phyloP scores from a whole-genome alignment of 2,329 filamentous ascomycete species.

The Xylariaceae sp. region DNA sequence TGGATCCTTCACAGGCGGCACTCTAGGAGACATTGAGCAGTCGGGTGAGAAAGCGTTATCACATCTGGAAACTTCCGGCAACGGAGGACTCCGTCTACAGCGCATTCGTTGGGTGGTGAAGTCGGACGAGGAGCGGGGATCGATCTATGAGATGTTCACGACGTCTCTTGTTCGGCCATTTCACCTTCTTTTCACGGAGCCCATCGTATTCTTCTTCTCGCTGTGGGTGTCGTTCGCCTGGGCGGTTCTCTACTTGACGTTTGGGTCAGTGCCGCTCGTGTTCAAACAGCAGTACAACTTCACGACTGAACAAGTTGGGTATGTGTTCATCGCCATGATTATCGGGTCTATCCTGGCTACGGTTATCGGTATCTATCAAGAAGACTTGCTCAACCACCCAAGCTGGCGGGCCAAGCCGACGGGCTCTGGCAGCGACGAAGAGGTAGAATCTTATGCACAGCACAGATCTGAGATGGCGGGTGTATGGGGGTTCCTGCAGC shows the following conservation, averaged over 20 bases:
- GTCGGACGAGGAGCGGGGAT: conserved; percentile 71
- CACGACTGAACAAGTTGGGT: conserved; percentile 61
- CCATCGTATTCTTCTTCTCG: conserved; percentile 80
- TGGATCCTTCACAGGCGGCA: conserved; percentile 6
- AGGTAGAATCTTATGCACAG: conserved; percentile 11
- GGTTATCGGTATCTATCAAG: conserved; percentile 66
- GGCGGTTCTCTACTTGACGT: conserved; percentile 83
- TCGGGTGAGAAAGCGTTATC: conserved; percentile 15
- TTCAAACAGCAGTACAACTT: conserved; percentile 68
- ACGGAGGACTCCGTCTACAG: conserved; percentile 26
- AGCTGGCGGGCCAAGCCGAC: conserved; percentile 32
- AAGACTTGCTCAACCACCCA: conserved; percentile 54
- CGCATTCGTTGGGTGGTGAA: conserved; percentile 77
- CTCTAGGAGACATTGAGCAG: neutral
- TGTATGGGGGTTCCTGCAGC: conserved; percentile 45
- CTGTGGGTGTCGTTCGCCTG: conserved; percentile 88
- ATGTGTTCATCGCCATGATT: conserved; percentile 70
- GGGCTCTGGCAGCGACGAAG: conserved; percentile 30
- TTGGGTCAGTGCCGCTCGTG: conserved; percentile 74
- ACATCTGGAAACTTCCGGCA: neutral
- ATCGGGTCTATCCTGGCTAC: conserved; percentile 65
- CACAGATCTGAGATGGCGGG: conserved; percentile 17
- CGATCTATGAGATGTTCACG: conserved; percentile 64
- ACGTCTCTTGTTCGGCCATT: conserved; percentile 77
- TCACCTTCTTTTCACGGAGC: conserved; percentile 69